A percentile compares a stretch with the other conserved stretches of the same genome.
These are phyloP conservation scores for Candida dendrica DNA, from an alignment of 805 yeast species.

Conservation along the genomic window DNA sequence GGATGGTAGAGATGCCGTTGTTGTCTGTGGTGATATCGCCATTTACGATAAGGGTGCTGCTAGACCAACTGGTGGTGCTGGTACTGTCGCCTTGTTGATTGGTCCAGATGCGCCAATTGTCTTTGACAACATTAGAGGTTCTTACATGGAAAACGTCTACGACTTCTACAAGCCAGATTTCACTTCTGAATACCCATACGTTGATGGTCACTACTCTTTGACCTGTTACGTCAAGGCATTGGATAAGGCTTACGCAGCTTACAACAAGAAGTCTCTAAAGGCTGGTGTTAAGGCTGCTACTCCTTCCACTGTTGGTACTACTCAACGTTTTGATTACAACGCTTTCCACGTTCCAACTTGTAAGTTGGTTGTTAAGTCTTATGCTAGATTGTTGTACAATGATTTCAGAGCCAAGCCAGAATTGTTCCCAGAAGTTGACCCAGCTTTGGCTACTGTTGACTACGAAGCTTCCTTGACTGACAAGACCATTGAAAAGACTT, in stretches of 20 bases:
- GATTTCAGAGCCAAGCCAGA: constrained; percentile 73
- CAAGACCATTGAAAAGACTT: constrained; percentile 48
- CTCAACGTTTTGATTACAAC: constrained; percentile 78
- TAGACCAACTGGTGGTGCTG: constrained; percentile 99
- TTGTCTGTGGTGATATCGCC: constrained; percentile 96
- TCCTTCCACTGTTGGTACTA: constrained; percentile 56
- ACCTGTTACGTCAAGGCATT: constrained; percentile 91
- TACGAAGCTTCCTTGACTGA: constrained; percentile 78
- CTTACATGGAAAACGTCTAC: constrained; percentile 94
- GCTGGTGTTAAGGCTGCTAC: constrained; percentile 38
- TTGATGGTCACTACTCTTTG: constrained; percentile 94
- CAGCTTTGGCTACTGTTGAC: constrained; percentile 39
- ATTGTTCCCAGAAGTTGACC: constrained; percentile 53
- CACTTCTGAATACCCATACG: constrained; percentile 92
- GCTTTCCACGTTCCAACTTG: constrained; percentile 98
- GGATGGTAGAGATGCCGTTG: constrained; percentile 98
- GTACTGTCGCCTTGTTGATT: constrained; percentile 86
- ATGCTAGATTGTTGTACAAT: constrained; percentile 84
- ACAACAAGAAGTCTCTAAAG: constrained; percentile 67
- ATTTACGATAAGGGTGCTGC: constrained; percentile 96
- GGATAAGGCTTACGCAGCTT: constrained; percentile 77
- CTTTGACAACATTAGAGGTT: constrained; percentile 82
- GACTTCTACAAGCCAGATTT: constrained; percentile 98
- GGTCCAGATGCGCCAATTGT: constrained; percentile 98
- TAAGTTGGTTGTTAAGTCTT: constrained; percentile 87